Percentiles rank a stretch among this genome's conserved stretches.
These are phyloP conservation scores for Diaporthe capsici DNA, from an alignment of 2,329 filamentous ascomycete genomes.

Conservation along the genomic window DNA sequence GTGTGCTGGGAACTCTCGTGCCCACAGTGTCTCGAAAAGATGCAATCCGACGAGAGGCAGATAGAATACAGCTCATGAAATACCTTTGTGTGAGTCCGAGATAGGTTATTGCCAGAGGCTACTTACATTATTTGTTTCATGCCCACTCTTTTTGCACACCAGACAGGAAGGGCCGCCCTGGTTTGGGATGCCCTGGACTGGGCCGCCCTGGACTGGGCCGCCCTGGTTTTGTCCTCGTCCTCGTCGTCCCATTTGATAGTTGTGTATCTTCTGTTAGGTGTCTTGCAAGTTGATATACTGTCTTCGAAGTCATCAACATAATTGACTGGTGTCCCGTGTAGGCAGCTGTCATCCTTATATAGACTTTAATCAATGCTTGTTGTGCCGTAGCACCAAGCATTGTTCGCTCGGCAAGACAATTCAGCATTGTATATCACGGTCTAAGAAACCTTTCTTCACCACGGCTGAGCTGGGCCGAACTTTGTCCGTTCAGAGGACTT, in stretches of 20 bases:
- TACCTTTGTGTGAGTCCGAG: neutral
- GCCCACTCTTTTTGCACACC: neutral
- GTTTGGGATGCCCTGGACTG: too few relatives aligned
- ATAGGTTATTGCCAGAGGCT: too few relatives aligned
- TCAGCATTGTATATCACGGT: slow-evolving; percentile 1
- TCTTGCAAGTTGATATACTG: neutral
- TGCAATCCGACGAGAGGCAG: neutral
- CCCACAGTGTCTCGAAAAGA: neutral
- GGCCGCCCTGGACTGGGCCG: neutral
- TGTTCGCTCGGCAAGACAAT: slow-evolving; percentile 7
- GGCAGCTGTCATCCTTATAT: neutral
- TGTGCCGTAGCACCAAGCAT: neutral
- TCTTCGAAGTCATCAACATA: neutral
- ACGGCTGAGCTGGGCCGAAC: neutral
- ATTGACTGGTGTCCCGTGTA: neutral
- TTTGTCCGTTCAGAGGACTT: neutral
- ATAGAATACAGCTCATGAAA: neutral
- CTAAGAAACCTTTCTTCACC: slow-evolving; percentile 15
- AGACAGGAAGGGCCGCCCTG: neutral
- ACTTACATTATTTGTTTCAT: neutral
- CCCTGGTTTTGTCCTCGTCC: neutral
- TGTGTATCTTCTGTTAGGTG: neutral
- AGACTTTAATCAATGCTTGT: neutral
- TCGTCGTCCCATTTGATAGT: neutral
- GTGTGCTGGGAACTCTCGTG: neutral